Conservation (phyloP, 73 alveolate species). For the Effrenium voratum region DNA sequence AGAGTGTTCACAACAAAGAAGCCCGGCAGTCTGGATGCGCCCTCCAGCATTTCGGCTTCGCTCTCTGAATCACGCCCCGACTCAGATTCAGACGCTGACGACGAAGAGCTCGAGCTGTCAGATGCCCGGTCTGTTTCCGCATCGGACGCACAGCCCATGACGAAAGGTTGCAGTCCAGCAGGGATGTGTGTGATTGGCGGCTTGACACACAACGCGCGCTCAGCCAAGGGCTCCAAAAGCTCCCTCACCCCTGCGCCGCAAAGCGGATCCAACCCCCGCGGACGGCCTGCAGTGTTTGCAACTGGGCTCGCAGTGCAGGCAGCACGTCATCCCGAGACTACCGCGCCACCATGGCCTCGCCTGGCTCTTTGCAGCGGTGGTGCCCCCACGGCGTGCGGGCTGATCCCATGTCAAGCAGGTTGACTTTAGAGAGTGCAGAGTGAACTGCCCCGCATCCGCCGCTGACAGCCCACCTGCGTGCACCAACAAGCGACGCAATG, state of each 20-base stretch:
- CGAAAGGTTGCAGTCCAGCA: background rate
- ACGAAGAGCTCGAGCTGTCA: background rate
- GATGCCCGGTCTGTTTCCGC: background rate
- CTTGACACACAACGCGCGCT: background rate
- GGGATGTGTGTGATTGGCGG: background rate
- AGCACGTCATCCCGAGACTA: conserved; percentile 8
- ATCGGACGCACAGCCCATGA: background rate
- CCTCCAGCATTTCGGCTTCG: background rate
- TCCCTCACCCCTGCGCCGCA: conserved; percentile 23
- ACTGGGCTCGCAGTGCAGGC: conserved; percentile 27
- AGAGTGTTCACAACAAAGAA: background rate
- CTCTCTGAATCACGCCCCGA: background rate
- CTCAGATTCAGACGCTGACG: background rate
- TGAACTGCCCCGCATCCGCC: background rate
- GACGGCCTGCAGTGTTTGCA: background rate
- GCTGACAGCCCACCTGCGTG: background rate
- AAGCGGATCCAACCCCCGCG: conserved; percentile 6
- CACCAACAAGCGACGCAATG: background rate
- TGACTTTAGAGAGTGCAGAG: background rate
- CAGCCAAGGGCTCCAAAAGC: background rate
- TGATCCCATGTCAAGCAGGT: background rate
- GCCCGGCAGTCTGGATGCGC: background rate
- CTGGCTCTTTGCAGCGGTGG: background rate
- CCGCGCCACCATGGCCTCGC: background rate
- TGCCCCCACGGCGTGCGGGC: conserved; percentile 21